Evolutionary conservation across 768 basidiomycete species (phyloP), one percentile per base, ranked within the genome.

Genomic region (Paxillus ammoniavirescens): DNA sequence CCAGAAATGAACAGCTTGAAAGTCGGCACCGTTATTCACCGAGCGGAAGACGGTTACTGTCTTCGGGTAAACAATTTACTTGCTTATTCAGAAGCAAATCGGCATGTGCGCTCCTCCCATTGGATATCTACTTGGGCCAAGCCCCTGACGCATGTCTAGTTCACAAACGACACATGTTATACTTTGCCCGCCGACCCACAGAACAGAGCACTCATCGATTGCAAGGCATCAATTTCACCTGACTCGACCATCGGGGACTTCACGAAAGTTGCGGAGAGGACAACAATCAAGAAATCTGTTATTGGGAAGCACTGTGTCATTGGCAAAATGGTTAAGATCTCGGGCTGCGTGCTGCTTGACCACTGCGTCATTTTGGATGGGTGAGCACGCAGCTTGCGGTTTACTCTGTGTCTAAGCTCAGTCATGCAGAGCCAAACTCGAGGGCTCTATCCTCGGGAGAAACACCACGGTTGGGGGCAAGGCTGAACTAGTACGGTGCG

Each of bases 281-380:
- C 88, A 9, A 84, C 75, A 23, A 86, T 97, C 65, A 96, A 93
- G 66, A 84, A 83, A 61, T 85, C 83, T 2, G 77, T 91, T 15
- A 80, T 93, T 30, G 91, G 91, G 8, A 78, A 86, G 54, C 93
- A 95, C 65, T 94, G 92, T 59, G 73, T 84, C 14, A 87, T 95
- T 49, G 92, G 92, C 3, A 87, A 83, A 67, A 87, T 87, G 77
- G 88, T 81, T n/a, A 91, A 84, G 68, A 83, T 98, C 44, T 77
- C 77, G 2, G 89, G 90, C 10, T 94, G 89, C 59, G 81, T 96
- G 7, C 67, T 98, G 21, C 77, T 94, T 58, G 95, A 97, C 64
- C 93, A 96, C 62, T 95, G 93, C 61, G 80, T 90, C 4, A 73
- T 98, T 12, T 89, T 82, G 41, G 93, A 96, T 53, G 92, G 93